These are phyloP conservation scores for Neoboletus brunneissimus DNA, from an alignment of 768 basidiomycete genomes.

Conservation along the genomic window DNA sequence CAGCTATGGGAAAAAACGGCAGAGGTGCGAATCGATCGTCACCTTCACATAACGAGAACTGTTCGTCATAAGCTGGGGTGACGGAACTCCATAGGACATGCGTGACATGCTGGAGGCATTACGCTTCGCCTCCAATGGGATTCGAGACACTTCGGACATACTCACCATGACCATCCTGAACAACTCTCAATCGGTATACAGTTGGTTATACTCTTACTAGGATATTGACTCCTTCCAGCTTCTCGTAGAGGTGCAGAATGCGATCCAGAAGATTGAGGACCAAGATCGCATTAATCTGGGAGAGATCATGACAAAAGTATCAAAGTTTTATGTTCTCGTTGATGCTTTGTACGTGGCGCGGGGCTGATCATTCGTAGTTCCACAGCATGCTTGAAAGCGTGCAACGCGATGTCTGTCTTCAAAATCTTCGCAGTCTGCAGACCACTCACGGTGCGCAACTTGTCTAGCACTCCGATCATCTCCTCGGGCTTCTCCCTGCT, in stretches of 20 bases:
- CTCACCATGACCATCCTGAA: constrained; percentile 10
- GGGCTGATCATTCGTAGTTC: constrained; percentile 24
- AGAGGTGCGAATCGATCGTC: constrained; percentile 21
- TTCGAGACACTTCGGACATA: constrained; percentile 24
- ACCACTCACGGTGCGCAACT: background rate
- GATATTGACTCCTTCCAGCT: constrained; percentile 21
- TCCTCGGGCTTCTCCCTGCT: constrained; percentile 23
- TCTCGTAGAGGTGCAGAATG: constrained; percentile 18
- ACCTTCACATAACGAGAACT: background rate
- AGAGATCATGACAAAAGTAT: constrained; percentile 25
- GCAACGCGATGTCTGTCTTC: constrained; percentile 22
- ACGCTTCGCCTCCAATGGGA: constrained; percentile 14
- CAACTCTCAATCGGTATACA: constrained; percentile 22
- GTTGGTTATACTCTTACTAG: background rate
- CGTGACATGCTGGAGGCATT: constrained; percentile 23
- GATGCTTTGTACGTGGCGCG: background rate
- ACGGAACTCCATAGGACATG: constrained; percentile 27
- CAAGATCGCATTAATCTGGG: constrained; percentile 18
- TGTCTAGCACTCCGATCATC: constrained; percentile 27
- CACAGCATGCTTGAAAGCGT: constrained; percentile 23
- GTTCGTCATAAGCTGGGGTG: background rate
- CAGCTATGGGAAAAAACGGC: constrained; percentile 29
- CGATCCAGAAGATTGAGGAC: constrained; percentile 21
- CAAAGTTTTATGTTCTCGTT: background rate
- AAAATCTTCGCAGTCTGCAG: background rate